Percentiles rank a stretch among this genome's conserved stretches.
Conservation (phyloP, 1,284 basidiomycete species). For the Apiotrichum brassicae region DNA sequence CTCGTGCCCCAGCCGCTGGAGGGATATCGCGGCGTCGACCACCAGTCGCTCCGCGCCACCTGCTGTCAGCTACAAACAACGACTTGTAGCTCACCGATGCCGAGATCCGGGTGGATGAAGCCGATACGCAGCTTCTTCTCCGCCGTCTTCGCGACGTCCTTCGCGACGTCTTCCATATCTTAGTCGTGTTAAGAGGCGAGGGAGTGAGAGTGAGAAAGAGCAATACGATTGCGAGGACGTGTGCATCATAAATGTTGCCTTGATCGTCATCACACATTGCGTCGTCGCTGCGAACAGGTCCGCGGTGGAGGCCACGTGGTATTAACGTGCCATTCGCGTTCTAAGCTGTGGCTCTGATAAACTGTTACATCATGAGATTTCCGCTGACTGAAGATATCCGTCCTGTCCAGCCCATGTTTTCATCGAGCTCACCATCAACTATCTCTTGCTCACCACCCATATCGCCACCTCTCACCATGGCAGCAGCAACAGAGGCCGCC, state of each 20-base stretch:
- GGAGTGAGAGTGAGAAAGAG: not conserved
- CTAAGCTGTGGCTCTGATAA: too few species aligned
- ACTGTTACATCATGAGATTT: too few species aligned
- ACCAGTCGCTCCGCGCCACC: slow-evolving; percentile 92
- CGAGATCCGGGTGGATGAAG: slow-evolving; percentile 91
- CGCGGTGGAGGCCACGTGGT: too few species aligned
- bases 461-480: slow-evolving; percentile 1
- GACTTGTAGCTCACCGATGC: slow-evolving; percentile 62
- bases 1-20: slow-evolving; percentile 75
- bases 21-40: slow-evolving; percentile 87
- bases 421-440: not conserved
- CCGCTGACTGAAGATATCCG: too few species aligned
- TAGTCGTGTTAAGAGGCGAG: not conserved
- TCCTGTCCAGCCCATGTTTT: too few species aligned
- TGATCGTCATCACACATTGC: too few species aligned
- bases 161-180: too few species aligned
- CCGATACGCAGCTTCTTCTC: slow-evolving; percentile 55
- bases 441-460: not conserved
- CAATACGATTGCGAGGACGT: too few species aligned
- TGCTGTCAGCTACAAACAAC: slow-evolving; percentile 39
- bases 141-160: too few species aligned
- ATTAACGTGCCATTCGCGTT: too few species aligned
- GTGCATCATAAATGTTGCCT: too few species aligned
- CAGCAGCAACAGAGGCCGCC: slow-evolving; percentile 10
- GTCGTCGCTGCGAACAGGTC: too few species aligned